Base-by-base conservation (phyloP, 805 yeast genomes). In the Yamadazyma phyllophila region DNA sequence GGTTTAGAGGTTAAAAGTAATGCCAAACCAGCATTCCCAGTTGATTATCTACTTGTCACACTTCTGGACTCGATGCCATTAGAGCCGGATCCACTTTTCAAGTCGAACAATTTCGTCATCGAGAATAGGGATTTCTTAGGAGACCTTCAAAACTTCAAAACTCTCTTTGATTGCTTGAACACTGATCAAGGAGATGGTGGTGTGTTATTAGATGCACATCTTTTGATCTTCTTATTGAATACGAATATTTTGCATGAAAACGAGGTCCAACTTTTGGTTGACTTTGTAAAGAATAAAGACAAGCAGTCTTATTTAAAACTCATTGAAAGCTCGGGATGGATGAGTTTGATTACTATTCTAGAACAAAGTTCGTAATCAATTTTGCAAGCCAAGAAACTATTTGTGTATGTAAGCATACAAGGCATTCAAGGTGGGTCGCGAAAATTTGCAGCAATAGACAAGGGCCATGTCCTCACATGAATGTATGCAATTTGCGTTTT, bases 61-160 rank as follows among this genome's bases (percentile, higher is more conserved):
- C 67, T 92, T 50, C 84, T 95, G 4, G 98, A 94, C 63, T 97
- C 98, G 2, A 92, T 94, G 76, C 96, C 96, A 1, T 78, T 82
- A 50, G 69, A 72, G 0, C 75, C 82, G 0, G 59, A 52, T 4
- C 82, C 88, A 2, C 52, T 69, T 49, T 85, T 87, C 63, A 62
- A 62, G 7, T 45, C 51, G 2, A 61, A 59, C 29, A 37, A 37
- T 16, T 91, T 88, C 68, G 82, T 94, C 1, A 79, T 91, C 61
- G 96, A 88, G 54, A 85, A 91, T 60, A 73, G 98, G 44, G 86
- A 78, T 45, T 82, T 81, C 36, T 61, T 87, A 57, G 95, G 96
- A 1, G 81, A 80, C 15, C 70, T 83, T 1, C 96, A 88, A 58
- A 88, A 85, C 50, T 72, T 85, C 51, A 56, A 62, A 5, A 77